Conservation (phyloP, 352 stramenopile species). For the Thalassiosira delicatula region DNA sequence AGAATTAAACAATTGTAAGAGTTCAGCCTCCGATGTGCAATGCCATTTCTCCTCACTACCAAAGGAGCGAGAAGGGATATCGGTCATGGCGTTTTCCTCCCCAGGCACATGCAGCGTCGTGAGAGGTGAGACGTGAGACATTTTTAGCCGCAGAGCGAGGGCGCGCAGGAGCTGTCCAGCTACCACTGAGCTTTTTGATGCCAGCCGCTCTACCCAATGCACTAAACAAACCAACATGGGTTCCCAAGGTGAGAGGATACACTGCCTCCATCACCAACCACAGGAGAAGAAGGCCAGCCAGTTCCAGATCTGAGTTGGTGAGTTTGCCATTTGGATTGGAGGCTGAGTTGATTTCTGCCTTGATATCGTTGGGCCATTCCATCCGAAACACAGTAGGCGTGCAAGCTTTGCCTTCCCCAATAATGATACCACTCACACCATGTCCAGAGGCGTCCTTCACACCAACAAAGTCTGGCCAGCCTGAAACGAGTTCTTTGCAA, state of each 20-base stretch:
- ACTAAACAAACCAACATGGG: conserved; percentile 31
- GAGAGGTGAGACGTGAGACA: conserved; percentile 5
- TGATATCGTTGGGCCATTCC: conserved; percentile 30
- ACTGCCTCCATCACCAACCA: conserved; percentile 30
- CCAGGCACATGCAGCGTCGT: conserved; percentile 33
- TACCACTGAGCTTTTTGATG: neutral
- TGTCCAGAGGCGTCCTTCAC: conserved; percentile 15
- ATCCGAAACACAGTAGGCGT: conserved; percentile 24
- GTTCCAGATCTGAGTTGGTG: conserved; percentile 36
- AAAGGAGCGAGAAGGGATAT: conserved; percentile 42
- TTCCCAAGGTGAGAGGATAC: neutral
- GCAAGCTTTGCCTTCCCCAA: neutral
- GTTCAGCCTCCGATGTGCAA: conserved; percentile 14
- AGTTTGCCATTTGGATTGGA: conserved; percentile 10
- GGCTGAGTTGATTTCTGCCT: neutral
- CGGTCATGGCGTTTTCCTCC: conserved; percentile 17
- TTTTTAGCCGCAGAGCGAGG: conserved; percentile 15
- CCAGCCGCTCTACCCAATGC: conserved; percentile 18
- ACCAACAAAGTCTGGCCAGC: conserved; percentile 1
- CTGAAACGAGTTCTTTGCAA: neutral
- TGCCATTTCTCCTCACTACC: conserved; percentile 25
- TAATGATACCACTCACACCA: conserved; percentile 9
- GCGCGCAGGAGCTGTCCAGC: conserved; percentile 16
- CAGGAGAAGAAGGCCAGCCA: conserved; percentile 1
- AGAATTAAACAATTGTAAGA: conserved; percentile 35